Base-by-base conservation (phyloP, 805 yeast genomes). In the Saturnispora besseyi region DNA sequence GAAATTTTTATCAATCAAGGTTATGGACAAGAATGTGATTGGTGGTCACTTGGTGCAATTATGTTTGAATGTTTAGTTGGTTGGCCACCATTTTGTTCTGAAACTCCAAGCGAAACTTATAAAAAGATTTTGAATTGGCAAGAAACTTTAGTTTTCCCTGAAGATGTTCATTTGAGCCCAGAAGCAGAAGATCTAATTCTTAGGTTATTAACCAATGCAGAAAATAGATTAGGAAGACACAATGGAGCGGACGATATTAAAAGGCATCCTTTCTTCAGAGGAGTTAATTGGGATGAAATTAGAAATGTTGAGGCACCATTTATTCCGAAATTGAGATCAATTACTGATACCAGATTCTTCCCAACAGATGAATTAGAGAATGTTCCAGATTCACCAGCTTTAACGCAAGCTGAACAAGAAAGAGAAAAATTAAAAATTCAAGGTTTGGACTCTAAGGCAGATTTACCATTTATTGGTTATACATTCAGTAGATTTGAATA, bases 1-100 rank as follows among this genome's bases (percentile, higher is more conserved):
- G 97, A 89, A 64, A 90, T 89, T 53, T 89, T 89, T 60, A 73
- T 87, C 44, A 88, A 88, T 59, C 93, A 89, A 69, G 97, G 97
- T 5, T 89, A 89, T 66, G 96, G 96, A 11, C 96, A 88, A 68
- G 96, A 89, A 63, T 89, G 97, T 69, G 97, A 89, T 66, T 89
- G 97, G 97, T 89, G 97, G 97, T 85, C 95, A 8, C 69, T 89
- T 42, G 97, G 97, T 30, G 96, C 96, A 1, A 89, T 89, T 62
- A 90, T 89, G 97, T 89, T 84, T 67, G 97, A 89, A 73, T 89
- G 97, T 70, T 71, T 89, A 54, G 86, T 89, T 53, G 97, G 97
- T 31, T 89, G 96, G 96, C 96, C 97, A 26, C 97, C 97, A 44
- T 89, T 89, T 66, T 89, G 96, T 69, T 82, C 93, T 0, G 96